Percentiles rank a stretch among this genome's conserved stretches.
Conservation (phyloP, 73 alveolate species). For the Uronychia binucleata region DNA sequence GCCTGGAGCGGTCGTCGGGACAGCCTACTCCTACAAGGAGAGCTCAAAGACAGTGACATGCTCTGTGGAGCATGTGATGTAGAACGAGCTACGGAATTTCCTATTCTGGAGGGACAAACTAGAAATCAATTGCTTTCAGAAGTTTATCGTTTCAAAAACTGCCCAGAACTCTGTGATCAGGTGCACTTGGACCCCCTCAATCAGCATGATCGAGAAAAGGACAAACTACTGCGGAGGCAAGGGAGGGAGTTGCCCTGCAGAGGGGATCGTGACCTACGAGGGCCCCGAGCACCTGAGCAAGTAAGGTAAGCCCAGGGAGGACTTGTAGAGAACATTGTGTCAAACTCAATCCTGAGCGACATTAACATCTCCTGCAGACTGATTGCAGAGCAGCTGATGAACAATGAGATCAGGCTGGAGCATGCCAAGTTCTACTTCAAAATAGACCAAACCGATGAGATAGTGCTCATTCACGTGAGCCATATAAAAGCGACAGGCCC, state of each 20-base stretch:
- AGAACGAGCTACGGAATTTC: not conserved
- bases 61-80: not conserved
- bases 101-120: slow-evolving; percentile 18
- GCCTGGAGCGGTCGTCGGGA: not conserved
- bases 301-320: not conserved
- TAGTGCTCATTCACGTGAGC: slow-evolving; percentile 8
- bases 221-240: not conserved
- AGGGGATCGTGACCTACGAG: slow-evolving; percentile 22
- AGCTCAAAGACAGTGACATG: too few relatives aligned
- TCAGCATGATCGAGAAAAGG: slow-evolving; percentile 22
- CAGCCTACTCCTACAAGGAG: not conserved
- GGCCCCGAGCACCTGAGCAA: slow-evolving; percentile 34
- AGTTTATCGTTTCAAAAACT: slow-evolving; percentile 2
- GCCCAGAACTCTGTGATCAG: slow-evolving; percentile 7
- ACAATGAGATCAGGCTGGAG: slow-evolving; percentile 14
- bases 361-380: slow-evolving; percentile 29
- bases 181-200: slow-evolving; percentile 36
- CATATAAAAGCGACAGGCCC: slow-evolving; percentile 6
- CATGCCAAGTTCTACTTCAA: slow-evolving; percentile 41
- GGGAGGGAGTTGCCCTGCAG: not conserved
- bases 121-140: slow-evolving; percentile 5
- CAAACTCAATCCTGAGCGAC: slow-evolving; percentile 14
- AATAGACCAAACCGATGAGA: slow-evolving; percentile 26
- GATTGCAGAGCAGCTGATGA: slow-evolving; percentile 11
- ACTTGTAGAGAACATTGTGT: slow-evolving; percentile 20